Conservation (phyloP, 2,329 filamentous ascomycete genomes). For the Claviceps digitariae region DNA sequence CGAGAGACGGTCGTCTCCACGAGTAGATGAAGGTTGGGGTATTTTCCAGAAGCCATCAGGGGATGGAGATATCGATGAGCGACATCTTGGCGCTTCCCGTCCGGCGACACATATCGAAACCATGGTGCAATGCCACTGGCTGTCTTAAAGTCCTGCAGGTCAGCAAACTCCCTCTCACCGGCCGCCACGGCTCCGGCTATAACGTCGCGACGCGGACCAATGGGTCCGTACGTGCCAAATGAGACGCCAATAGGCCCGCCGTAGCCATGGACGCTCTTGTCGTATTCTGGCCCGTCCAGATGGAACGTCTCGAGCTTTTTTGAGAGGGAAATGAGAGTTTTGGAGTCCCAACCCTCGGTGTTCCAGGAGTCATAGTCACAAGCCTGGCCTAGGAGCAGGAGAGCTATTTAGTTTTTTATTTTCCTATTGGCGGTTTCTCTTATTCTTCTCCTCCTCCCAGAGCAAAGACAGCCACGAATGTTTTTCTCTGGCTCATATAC, state of each 20-base stretch:
- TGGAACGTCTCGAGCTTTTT: constrained; percentile 43
- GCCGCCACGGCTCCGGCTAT: constrained; percentile 34
- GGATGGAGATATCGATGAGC: constrained; percentile 34
- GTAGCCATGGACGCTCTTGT: constrained; percentile 33
- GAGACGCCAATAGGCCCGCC: constrained; percentile 43
- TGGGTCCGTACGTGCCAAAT: constrained; percentile 30
- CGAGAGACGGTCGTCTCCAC: constrained; percentile 41
- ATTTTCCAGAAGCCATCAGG: constrained; percentile 19
- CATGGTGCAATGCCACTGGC: constrained; percentile 18
- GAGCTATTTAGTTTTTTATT: not conserved
- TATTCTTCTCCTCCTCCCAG: no score
- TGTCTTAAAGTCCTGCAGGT: constrained; percentile 37
- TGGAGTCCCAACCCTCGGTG: constrained; percentile 18
- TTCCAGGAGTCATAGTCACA: constrained; percentile 22
- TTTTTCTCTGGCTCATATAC: no score
- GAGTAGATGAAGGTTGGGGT: constrained; percentile 47
- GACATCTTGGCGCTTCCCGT: constrained; percentile 44
- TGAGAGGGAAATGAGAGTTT: constrained; percentile 19
- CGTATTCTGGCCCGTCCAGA: constrained; percentile 16
- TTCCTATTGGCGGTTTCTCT: no score
- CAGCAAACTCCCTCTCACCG: constrained; percentile 29
- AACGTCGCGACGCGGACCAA: constrained; percentile 28
- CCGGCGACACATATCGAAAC: constrained; percentile 27
- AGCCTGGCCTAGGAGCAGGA: constrained; percentile 11
- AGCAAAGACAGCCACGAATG: no score